phyloP scores from a whole-genome alignment of 2,329 filamentous ascomycete genomes.

The Aspergillus sp. region DNA sequence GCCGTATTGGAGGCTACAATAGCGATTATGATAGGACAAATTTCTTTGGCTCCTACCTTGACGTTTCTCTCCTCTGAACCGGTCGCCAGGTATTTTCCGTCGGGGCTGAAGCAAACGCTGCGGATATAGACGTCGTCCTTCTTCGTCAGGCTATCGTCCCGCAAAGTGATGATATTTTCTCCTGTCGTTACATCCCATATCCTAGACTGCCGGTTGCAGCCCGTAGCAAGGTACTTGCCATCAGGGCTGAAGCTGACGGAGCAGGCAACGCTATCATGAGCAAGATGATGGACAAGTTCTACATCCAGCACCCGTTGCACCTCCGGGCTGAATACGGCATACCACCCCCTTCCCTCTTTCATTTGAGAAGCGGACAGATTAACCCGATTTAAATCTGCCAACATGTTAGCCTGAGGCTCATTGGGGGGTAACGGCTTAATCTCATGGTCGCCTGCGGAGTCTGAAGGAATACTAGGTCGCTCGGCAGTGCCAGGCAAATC shows the following conservation, averaged over 20 bases:
- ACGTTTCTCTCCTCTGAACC: conserved; percentile 98
- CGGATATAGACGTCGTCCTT: conserved; percentile 93
- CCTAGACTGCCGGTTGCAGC: conserved; percentile 97
- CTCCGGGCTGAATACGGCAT: conserved; percentile 91
- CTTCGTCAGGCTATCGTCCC: conserved; percentile 83
- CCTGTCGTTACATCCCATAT: conserved; percentile 92
- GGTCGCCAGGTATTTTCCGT: conserved; percentile 89
- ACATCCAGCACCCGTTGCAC: conserved; percentile 89
- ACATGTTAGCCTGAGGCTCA: neutral
- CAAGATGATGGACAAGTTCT: conserved; percentile 86
- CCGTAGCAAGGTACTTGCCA: conserved; percentile 92
- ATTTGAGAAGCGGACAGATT: conserved; percentile 82
- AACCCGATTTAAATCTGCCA: conserved; percentile 59
- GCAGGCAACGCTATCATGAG: conserved; percentile 95
- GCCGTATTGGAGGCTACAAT: too few species aligned
- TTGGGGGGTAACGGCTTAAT: too few species aligned
- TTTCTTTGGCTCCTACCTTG: conserved; percentile 59
- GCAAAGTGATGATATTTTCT: conserved; percentile 82
- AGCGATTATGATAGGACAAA: too few species aligned
- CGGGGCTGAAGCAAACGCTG: conserved; percentile 97
- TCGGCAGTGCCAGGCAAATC: too few species aligned
- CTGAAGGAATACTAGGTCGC: too few species aligned
- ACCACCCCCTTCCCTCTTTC: conserved; percentile 89
- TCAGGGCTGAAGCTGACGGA: conserved; percentile 96
- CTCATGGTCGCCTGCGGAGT: too few species aligned